phyloP scores from a whole-genome alignment of 108 stramenopile genomes.

The Cyclotella atomus region DNA sequence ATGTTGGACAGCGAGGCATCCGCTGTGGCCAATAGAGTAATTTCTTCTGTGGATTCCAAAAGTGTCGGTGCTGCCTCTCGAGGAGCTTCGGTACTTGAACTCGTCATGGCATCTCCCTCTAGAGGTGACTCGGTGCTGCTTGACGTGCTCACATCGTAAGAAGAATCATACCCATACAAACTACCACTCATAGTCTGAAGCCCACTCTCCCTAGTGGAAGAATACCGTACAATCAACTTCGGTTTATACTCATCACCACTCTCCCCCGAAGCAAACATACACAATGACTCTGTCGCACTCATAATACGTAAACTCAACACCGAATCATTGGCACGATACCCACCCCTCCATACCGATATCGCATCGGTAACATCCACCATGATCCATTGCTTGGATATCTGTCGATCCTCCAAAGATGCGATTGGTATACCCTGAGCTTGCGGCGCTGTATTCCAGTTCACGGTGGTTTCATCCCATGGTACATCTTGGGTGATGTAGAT shows the following conservation, averaged over 20 bases:
- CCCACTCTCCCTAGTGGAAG: too few species aligned
- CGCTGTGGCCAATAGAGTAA: background rate
- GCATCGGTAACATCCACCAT: background rate
- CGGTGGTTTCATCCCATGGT: background rate
- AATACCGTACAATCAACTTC: background rate
- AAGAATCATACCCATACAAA: background rate
- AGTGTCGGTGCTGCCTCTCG: background rate
- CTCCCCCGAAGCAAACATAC: background rate
- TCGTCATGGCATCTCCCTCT: too few species aligned
- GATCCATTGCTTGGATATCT: background rate
- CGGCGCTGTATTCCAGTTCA: background rate
- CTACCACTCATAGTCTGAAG: background rate
- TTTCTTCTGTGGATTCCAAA: background rate
- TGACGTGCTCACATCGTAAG: too few species aligned
- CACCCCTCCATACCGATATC: background rate
- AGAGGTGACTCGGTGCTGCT: too few species aligned
- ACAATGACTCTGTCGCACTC: background rate
- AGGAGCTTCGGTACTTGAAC: background rate
- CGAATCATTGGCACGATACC: background rate
- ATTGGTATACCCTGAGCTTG: background rate
- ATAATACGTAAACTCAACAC: background rate
- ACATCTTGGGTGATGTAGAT: background rate
- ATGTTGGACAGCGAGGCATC: conserved; percentile 3
- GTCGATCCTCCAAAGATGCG: background rate
- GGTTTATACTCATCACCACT: background rate